These are phyloP conservation scores for Botrytis deweyae DNA, from an alignment of 2,329 filamentous ascomycete species.

Conservation along the genomic window DNA sequence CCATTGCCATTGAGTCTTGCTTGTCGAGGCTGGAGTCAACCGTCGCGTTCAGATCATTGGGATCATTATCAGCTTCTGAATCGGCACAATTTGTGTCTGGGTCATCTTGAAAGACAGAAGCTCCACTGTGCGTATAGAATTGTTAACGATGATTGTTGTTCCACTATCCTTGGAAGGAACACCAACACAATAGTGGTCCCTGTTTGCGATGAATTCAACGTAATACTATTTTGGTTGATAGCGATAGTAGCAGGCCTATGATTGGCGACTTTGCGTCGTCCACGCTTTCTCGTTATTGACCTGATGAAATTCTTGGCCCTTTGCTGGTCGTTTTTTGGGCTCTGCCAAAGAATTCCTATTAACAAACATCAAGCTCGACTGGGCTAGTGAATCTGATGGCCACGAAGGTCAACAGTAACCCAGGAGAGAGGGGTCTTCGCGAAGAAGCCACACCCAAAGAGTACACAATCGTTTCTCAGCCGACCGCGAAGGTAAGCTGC, in stretches of 20 bases:
- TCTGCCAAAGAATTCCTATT: neutral
- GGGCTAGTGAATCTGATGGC: neutral
- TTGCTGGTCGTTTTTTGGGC: neutral
- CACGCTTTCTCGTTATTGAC: neutral
- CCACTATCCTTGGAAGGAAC: neutral
- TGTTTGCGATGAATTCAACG: neutral
- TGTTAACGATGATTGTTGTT: neutral
- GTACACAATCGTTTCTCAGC: neutral
- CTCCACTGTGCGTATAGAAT: neutral
- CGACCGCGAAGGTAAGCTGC: neutral
- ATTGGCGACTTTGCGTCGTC: neutral
- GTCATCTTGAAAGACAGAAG: neutral
- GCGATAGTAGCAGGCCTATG: neutral
- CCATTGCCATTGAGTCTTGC: neutral
- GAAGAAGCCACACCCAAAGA: neutral
- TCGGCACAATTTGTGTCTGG: neutral
- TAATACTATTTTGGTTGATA: neutral
- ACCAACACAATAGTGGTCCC: neutral
- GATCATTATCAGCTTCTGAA: neutral
- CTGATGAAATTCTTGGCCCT: neutral
- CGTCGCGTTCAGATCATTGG: neutral
- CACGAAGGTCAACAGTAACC: neutral
- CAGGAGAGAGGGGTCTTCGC: neutral
- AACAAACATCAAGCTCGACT: neutral
- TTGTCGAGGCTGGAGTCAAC: neutral